Percentiles rank a stretch among this genome's conserved stretches.
These are phyloP conservation scores for Tephrocybe sp. DNA, from an alignment of 768 basidiomycete species.

Conservation along the genomic window DNA sequence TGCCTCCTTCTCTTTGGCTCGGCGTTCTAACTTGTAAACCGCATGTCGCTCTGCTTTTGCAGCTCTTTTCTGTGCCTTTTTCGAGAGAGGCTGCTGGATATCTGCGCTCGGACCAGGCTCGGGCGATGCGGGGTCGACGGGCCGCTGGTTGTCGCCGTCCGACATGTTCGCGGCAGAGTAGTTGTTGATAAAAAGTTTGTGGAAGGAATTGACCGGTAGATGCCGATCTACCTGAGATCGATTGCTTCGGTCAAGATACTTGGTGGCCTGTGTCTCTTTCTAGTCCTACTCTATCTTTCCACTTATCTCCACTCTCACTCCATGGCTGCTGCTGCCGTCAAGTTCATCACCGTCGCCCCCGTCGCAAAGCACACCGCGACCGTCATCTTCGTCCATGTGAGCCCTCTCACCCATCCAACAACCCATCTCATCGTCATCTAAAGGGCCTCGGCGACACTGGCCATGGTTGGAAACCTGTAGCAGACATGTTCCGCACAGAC, in stretches of 20 bases:
- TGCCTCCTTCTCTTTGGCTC: slow-evolving; percentile 74
- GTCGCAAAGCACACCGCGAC: slow-evolving; percentile 75
- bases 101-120: slow-evolving; percentile 9
- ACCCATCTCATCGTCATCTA: slow-evolving; percentile 2
- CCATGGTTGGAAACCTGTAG: slow-evolving; percentile 75
- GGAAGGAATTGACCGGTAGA: slow-evolving; percentile 34
- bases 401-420: slow-evolving; percentile 23
- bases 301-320: slow-evolving; percentile 18
- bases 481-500: slow-evolving; percentile 60
- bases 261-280: slow-evolving; percentile 19
- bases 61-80: slow-evolving; percentile 76
- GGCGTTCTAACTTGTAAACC: slow-evolving; percentile 68
- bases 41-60: slow-evolving; percentile 69
- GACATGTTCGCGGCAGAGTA: slow-evolving; percentile 9
- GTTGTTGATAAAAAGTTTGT: slow-evolving; percentile 7
- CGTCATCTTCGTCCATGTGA: slow-evolving; percentile 87
- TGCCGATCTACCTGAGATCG: slow-evolving; percentile 42
- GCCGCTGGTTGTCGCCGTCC: slow-evolving; percentile 11
- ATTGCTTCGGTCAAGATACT: slow-evolving; percentile 32
- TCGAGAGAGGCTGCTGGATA: slow-evolving; percentile 51
- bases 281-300: slow-evolving; percentile 20
- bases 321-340: slow-evolving; percentile 40
- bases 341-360: slow-evolving; percentile 55
- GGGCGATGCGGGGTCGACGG: slow-evolving; percentile 6
- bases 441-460: slow-evolving; percentile 80